Base-by-base conservation (phyloP, 805 yeast species). In the Pichia pseudocactophila region DNA sequence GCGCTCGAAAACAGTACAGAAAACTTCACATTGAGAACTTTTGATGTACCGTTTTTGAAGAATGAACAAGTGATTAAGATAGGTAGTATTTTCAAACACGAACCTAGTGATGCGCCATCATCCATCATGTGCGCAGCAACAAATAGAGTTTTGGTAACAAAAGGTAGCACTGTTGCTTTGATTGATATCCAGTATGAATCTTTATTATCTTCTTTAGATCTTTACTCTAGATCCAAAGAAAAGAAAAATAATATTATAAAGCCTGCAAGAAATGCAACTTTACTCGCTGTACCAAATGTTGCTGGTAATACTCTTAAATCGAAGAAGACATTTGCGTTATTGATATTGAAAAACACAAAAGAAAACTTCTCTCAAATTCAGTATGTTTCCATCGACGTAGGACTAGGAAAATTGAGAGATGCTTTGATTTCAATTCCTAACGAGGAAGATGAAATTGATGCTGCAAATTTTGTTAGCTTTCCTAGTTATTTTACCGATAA, bases 371-470 rank as follows among this genome's bases (percentile, higher is more conserved):
- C 69, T 30, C 61, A 65, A 34, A 57, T 75, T 42, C 67, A 70
- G 47, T 59, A 71, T 42, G 58, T 72, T 42, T 66, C 69, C 39
- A 59, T 80, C 31, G 75, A 80, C 46, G 75, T 78, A 30, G 94
- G 92, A 5, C 62, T 74, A 30, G 84, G 85, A 52, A 74, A 73
- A 39, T 66, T 85, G 45, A 73, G 76, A 45, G 88, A 83, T 51
- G 76, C 84, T 11, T 57, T 85, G 25, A 89, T 89, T 22, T 74
- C 80, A 31, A 64, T 78, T 26, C 50, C 49, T 9, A 22, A 27
- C 11, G 18, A 30, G 10, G 26, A 42, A 11, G 34, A 36, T 4
- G 25, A 36, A 6, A n/a, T 47, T 39, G 34, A 41, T 9, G 50
- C 47, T 20, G 50, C 53, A 33, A 32, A 31, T 2, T 48, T 48